Base-by-base conservation (phyloP, 1,139 yeast genomes). In the Debaryomyces psychrophilus region DNA sequence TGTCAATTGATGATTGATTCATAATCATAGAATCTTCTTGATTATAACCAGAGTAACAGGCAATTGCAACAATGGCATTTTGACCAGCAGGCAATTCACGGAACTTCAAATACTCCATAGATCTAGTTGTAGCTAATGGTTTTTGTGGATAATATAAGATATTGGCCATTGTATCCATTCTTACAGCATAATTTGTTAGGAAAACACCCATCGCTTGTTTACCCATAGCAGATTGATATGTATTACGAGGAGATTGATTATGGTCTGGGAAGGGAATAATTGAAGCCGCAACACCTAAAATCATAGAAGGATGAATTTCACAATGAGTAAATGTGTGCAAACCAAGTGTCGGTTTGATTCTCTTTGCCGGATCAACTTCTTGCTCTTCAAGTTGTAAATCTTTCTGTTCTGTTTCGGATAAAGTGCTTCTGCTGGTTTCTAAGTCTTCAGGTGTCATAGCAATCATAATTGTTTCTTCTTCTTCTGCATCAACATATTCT, bases 121-220 rank as follows among this genome's bases (percentile, higher is more conserved):
- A 85, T 71, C 98, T 84, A n/a, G 99, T 93, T 28, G 98, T 95
- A 44, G 98, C 99, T 63, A 93, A 75, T n/a, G 99, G 99, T 68
- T 93, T 95, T 68, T 93, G 99, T 39, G 99, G 99, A 62, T 93
- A 93, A 65, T 95, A 95, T 56, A 93, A 78, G 60, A 93, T 92
- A 61, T 93, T 93, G 12, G 99, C 97, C 99, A 95, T 93, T 3
- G 99, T 93, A 70, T 93, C 99, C 99, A 93, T 93, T 74, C 99
- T 89, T 44, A 92, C 97, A 46, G 87, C 82, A 66, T 93, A 95
- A 64, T 93, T 93, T 4, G 99, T 93, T 62, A 93, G 79, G 69
- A 90, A 92, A n/a, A 95, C 99, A 65, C 99, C 99, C 99, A 93
- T 93, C 50, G 99, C 99, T 74, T 93, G 99, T 71, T 93, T 93